Conservation (phyloP, 1,284 basidiomycete species). For the Cryptococcus hybrid region DNA sequence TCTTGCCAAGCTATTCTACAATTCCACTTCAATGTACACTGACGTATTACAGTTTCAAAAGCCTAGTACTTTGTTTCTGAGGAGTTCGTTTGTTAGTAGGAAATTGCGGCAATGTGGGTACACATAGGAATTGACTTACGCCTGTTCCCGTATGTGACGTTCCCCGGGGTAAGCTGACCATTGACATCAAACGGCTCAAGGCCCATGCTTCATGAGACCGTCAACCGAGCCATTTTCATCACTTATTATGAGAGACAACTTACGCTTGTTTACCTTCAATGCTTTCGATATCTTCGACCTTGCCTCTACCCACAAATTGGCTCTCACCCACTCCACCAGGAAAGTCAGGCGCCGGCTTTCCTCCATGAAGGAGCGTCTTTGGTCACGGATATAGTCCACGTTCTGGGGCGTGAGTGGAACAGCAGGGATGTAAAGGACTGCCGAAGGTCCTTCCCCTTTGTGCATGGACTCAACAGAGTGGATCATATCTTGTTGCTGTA, state of each 20-base stretch:
- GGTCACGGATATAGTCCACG: conserved; percentile 62
- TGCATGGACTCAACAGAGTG: conserved; percentile 70
- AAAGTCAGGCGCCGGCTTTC: conserved; percentile 69
- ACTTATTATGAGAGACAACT: conserved; percentile 4
- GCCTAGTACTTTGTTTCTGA: background rate
- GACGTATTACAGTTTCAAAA: background rate
- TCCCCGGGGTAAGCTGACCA: conserved; percentile 19
- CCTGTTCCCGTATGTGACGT: conserved; percentile 19
- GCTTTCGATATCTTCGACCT: conserved; percentile 52
- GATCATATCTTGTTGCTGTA: conserved; percentile 57
- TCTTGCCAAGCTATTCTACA: too few relatives aligned
- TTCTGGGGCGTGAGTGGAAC: conserved; percentile 67
- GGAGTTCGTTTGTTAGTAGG: too few relatives aligned
- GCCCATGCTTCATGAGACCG: conserved; percentile 32
- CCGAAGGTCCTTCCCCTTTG: conserved; percentile 62
- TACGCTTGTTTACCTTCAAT: conserved; percentile 55
- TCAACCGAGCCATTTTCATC: background rate
- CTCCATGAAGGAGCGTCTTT: conserved; percentile 57
- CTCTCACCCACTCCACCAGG: conserved; percentile 71
- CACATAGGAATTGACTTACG: conserved; percentile 8
- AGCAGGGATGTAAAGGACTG: conserved; percentile 76
- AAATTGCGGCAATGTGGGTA: too few relatives aligned
- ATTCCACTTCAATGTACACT: too few relatives aligned
- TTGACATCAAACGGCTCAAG: conserved; percentile 31
- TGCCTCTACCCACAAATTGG: conserved; percentile 56